Conservation (phyloP, 495 filamentous ascomycete species). For the Copromyces sp. region DNA sequence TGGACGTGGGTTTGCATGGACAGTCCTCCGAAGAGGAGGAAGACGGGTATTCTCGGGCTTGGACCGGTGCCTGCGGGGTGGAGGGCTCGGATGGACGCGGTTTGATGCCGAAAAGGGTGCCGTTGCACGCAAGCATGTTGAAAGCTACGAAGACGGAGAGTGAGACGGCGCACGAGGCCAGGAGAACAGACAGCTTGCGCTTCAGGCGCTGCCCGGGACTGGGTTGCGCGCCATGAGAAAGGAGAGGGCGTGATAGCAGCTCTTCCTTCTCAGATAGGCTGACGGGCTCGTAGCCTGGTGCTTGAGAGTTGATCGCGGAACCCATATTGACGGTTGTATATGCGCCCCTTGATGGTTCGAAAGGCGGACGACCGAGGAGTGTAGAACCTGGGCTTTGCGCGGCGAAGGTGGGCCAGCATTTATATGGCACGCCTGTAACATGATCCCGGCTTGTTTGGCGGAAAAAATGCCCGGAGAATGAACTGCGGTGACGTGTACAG, state of each 20-base stretch:
- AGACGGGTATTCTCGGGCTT: background rate
- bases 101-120: slow-evolving; percentile 4
- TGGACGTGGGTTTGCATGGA: slow-evolving; percentile 6
- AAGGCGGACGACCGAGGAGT: background rate
- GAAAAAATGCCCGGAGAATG: background rate
- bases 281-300: slow-evolving; percentile 6
- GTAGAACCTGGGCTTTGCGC: background rate
- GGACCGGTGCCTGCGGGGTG: background rate
- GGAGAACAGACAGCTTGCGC: slow-evolving; percentile 1
- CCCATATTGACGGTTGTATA: background rate
- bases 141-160: slow-evolving; percentile 10
- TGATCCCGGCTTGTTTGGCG: background rate
- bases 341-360: background rate
- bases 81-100: background rate
- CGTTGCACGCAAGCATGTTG: slow-evolving; percentile 7
- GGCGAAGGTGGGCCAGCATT: background rate
- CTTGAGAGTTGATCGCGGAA: background rate
- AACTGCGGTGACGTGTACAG: background rate
- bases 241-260: background rate
- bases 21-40: slow-evolving; percentile 1
- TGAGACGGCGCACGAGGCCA: slow-evolving; percentile 3
- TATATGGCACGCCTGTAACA: background rate
- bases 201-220: background rate
- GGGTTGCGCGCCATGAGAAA: background rate
- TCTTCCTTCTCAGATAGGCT: slow-evolving; percentile 2